These are phyloP conservation scores for Grigorovia transvaalensis DNA, from an alignment of 805 yeast genomes.

Conservation along the genomic window DNA sequence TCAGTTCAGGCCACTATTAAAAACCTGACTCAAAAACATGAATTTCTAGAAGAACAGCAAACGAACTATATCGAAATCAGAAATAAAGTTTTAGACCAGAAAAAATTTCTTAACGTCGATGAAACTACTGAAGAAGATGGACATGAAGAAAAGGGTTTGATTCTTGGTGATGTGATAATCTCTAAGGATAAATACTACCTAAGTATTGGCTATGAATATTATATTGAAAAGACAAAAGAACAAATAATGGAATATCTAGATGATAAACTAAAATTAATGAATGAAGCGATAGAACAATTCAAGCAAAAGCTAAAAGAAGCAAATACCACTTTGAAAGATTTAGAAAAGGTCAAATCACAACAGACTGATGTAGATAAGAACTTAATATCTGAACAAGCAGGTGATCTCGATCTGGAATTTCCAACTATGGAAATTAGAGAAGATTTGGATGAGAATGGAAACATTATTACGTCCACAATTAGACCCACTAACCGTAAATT, in stretches of 20 bases:
- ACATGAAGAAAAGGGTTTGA: constrained; percentile 12
- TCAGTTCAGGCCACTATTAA: constrained; percentile 16
- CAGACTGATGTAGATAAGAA: constrained; percentile 2
- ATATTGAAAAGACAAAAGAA: constrained; percentile 17
- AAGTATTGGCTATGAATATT: constrained; percentile 27
- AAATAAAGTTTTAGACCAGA: neutral
- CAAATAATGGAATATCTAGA: constrained; percentile 20
- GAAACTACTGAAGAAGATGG: constrained; percentile 3
- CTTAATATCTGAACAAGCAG: neutral
- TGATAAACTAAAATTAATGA: constrained; percentile 21
- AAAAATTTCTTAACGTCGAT: neutral
- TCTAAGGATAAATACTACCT: constrained; percentile 17
- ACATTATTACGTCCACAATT: constrained; percentile 41
- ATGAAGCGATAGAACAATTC: constrained; percentile 34
- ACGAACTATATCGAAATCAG: constrained; percentile 17
- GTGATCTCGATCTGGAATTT: constrained; percentile 28
- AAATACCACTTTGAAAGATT: constrained; percentile 22
- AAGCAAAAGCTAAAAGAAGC: constrained; percentile 33
- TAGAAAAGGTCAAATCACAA: constrained; percentile 8
- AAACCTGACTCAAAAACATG: constrained; percentile 16
- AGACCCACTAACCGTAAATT: constrained; percentile 26
- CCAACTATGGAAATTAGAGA: constrained; percentile 80
- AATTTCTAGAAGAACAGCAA: constrained; percentile 21
- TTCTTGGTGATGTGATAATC: constrained; percentile 25
- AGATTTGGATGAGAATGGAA: constrained; percentile 75